Evolutionary conservation across 305 asterid genomes (phyloP).

Genomic region (Euphrasia arctica): DNA sequence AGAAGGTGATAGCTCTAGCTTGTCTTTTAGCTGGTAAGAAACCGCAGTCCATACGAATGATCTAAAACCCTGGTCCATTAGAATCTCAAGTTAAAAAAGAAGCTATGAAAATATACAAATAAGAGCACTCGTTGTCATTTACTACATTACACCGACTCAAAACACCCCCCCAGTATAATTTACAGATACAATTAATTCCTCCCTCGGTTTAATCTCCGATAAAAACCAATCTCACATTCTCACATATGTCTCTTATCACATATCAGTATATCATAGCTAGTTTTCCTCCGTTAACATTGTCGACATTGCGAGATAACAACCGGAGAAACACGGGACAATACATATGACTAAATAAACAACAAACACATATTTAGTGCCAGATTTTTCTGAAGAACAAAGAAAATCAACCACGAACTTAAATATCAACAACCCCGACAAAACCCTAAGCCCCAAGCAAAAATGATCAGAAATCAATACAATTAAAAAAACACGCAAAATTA

Average conservation of each 20-base stretch:
- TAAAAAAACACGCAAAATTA: neutral
- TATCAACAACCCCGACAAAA: no score
- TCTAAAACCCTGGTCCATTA: slow-evolving; percentile 81
- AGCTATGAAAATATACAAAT: slow-evolving; percentile 19
- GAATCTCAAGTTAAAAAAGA: slow-evolving; percentile 21
- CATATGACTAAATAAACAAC: neutral
- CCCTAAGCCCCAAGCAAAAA: no score
- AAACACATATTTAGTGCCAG: no score
- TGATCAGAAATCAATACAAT: no score
- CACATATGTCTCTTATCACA: neutral
- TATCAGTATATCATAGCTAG: neutral
- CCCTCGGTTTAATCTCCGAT: slow-evolving; percentile 4
- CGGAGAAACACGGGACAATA: neutral
- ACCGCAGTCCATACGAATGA: slow-evolving; percentile 98
- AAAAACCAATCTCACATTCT: neutral
- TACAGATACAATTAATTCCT: slow-evolving; percentile 10
- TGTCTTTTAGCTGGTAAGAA: slow-evolving; percentile 90
- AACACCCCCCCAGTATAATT: neutral
- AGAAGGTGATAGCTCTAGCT: slow-evolving; percentile 79
- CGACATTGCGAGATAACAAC: slow-evolving; percentile 3
- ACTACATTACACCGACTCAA: neutral
- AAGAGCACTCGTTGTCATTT: slow-evolving; percentile 10
- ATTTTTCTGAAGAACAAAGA: neutral
- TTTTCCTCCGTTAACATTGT: neutral
- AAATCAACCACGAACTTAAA: neutral